phyloP scores from a whole-genome alignment of 2,329 filamentous ascomycete genomes.

The Pestalotiopsis sp. region DNA sequence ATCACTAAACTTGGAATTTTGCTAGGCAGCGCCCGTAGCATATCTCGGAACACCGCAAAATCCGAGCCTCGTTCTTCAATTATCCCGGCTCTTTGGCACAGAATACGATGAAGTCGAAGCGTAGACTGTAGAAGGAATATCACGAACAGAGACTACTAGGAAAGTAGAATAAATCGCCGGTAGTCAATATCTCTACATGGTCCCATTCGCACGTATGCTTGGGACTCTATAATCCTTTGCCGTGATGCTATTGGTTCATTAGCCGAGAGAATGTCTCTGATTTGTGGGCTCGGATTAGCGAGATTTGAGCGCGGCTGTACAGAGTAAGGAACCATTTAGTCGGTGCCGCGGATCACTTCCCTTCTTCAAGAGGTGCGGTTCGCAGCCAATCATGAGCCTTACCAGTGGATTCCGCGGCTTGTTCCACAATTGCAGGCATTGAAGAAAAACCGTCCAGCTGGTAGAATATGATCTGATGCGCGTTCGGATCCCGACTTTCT shows the following conservation, averaged over 20 bases:
- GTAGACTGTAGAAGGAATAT: background rate
- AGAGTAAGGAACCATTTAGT: background rate
- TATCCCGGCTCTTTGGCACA: background rate
- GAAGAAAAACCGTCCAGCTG: background rate
- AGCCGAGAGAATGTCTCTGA: background rate
- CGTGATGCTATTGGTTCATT: background rate
- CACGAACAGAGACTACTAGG: background rate
- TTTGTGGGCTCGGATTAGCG: background rate
- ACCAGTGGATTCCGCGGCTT: background rate
- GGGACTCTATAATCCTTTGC: background rate
- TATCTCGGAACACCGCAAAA: background rate
- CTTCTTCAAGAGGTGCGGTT: background rate
- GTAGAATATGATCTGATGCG: background rate
- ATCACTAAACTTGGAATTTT: background rate
- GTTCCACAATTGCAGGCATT: background rate
- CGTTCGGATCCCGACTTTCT: background rate
- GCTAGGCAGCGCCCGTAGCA: background rate
- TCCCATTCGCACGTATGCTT: background rate
- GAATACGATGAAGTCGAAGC: background rate
- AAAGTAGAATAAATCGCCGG: background rate
- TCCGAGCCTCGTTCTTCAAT: background rate
- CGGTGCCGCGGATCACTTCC: background rate
- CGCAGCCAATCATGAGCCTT: background rate
- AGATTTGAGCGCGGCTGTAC: background rate
- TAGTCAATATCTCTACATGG: background rate